phyloP scores from a whole-genome alignment of 345 rosid species.

The Reutealis trisperma region DNA sequence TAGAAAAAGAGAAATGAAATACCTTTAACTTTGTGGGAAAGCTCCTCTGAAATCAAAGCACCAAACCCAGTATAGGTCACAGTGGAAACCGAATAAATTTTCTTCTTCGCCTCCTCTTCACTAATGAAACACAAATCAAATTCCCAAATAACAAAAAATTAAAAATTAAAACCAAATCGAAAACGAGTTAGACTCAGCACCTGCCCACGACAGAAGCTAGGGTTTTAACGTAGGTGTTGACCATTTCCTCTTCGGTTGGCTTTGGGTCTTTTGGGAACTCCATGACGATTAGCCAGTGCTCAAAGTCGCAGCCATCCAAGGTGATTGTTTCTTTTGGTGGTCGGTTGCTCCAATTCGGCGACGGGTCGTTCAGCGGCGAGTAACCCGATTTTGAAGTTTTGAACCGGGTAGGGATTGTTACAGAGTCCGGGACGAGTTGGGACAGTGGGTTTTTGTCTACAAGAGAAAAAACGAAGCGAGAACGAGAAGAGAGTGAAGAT shows the following conservation, averaged over 20 bases:
- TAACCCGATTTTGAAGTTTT: conserved; percentile 74
- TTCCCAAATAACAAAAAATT: not conserved
- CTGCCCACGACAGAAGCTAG: conserved; percentile 78
- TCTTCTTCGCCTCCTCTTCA: conserved; percentile 98
- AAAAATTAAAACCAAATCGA: not conserved
- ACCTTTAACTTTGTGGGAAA: conserved; percentile 93
- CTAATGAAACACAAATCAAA: conserved; percentile 27
- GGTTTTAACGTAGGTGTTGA: conserved; percentile 76
- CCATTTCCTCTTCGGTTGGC: conserved; percentile 85
- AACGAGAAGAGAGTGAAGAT: conserved; percentile 42
- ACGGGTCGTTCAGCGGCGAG: conserved; percentile 86
- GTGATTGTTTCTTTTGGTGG: conserved; percentile 91
- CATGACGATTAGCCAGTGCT: conserved; percentile 96
- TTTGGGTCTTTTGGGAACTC: conserved; percentile 78
- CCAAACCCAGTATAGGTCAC: conserved; percentile 93
- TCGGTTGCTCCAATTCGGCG: conserved; percentile 93
- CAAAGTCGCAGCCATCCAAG: conserved; percentile 92
- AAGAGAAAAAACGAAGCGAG: conserved; percentile 50
- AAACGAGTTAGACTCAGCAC: conserved; percentile 15
- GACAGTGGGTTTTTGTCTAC: conserved; percentile 33
- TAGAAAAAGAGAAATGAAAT: not conserved
- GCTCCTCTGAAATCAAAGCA: conserved; percentile 91
- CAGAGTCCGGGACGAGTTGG: conserved; percentile 27
- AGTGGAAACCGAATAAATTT: conserved; percentile 87
- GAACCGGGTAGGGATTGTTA: conserved; percentile 45